phyloP scores from a whole-genome alignment of 2,329 filamentous ascomycete species.

The Trichoderma sp. region DNA sequence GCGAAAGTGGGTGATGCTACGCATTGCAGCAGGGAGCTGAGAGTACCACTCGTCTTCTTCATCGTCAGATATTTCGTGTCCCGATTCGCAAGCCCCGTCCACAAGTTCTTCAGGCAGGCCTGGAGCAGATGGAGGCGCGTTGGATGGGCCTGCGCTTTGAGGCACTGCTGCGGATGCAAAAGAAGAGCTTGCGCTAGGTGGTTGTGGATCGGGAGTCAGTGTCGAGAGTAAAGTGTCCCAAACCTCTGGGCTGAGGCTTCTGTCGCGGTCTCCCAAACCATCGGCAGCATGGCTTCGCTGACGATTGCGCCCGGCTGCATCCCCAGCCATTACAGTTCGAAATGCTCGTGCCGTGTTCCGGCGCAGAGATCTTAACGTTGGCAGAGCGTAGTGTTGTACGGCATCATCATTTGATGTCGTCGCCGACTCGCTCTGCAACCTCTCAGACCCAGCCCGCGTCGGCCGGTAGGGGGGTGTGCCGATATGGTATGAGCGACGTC shows the following conservation, averaged over 20 bases:
- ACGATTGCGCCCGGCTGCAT: neutral
- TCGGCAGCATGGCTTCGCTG: constrained; percentile 45
- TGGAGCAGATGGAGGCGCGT: constrained; percentile 37
- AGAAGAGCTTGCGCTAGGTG: constrained; percentile 78
- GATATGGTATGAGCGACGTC: neutral
- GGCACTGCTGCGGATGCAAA: constrained; percentile 63
- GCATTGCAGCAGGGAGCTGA: constrained; percentile 31
- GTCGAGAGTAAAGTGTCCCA: constrained; percentile 84
- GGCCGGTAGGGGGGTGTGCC: neutral
- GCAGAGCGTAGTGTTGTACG: neutral
- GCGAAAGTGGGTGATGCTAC: constrained; percentile 4
- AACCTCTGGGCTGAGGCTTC: constrained; percentile 73
- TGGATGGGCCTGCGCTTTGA: constrained; percentile 42
- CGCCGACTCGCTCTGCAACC: neutral
- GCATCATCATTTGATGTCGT: constrained; percentile 1
- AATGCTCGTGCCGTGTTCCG: constrained; percentile 8
- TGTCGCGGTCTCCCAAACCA: constrained; percentile 79
- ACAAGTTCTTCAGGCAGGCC: constrained; percentile 37
- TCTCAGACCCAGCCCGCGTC: neutral
- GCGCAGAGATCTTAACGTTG: neutral
- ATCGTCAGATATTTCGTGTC: constrained; percentile 55
- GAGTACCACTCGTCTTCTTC: constrained; percentile 46
- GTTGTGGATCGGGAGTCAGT: constrained; percentile 75
- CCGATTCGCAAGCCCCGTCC: constrained; percentile 51
- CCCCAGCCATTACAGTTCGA: neutral